Base-by-base conservation (phyloP, 176 grass and related monocot species). In the Carex myosuroides region DNA sequence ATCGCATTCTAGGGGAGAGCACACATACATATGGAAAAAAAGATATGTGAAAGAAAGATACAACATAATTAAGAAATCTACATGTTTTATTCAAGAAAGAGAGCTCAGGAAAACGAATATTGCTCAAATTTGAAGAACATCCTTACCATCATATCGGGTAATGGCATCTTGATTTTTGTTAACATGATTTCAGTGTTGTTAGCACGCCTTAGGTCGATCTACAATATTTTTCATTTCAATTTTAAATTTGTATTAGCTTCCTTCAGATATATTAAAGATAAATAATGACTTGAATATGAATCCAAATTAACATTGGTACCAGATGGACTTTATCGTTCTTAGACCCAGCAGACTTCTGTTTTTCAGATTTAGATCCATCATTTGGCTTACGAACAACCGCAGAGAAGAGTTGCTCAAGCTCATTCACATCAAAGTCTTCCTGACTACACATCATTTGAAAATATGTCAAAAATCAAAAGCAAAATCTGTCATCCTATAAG, bases 81-180 rank as follows among this genome's bases (percentile, higher is more conserved):
- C 37, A 63, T 18, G 39, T 52, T 81, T 41, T 21, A 64, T 81
- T 78, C 79, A 81, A 75, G 4, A 30, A 56, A 59, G 37, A 84
- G 22, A 50, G 3, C 2, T 39, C 44, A 61, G 72, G 64, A 10
- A 85, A 83, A 61, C 39, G 68, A 82, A 13, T 61, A 79, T 78
- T 50, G 17, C 17, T 79, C 16, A 35, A 37, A 41, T 50, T 60
- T 79, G 71, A 70, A 70, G 6, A 81, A 82, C 18, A 87, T 79
- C 42, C 81, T 83, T 85, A 98, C 95, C 95, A 98, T 91, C 92
- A 98, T 98, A 82, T 98, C 95, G 57, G 90, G 50, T 48, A 94
- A 84, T 9, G 95, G 95, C 95, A 98, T 98, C 87, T 98, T 98
- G 84, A 98, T 98, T 91, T 94, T 98, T n/a, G 95, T 98, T 85